A percentile compares a stretch with the other conserved stretches of the same genome.
Evolutionary conservation across 2,329 filamentous ascomycete species (phyloP).

Genomic region (Alternaria hordeiaustralica): DNA sequence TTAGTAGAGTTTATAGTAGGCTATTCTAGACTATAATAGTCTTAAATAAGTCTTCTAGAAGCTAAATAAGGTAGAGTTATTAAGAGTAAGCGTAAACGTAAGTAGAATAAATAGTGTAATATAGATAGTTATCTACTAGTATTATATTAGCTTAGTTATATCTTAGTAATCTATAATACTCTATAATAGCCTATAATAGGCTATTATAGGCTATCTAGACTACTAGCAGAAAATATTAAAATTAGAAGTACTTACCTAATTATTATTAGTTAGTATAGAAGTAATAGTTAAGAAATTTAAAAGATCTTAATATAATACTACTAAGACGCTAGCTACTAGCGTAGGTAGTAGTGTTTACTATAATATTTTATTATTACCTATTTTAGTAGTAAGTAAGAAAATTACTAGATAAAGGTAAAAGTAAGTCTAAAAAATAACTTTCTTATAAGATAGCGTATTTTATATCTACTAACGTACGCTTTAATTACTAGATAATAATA

Average conservation of each 20-base stretch:
- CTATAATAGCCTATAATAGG: neutral
- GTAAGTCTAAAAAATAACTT: neutral
- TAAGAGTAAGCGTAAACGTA: no score
- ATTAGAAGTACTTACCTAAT: neutral
- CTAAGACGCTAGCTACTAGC: neutral
- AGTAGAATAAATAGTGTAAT: no score
- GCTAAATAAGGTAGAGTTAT: no score
- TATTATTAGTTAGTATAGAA: neutral
- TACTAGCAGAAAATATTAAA: neutral
- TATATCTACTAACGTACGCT: neutral
- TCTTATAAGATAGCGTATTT: neutral
- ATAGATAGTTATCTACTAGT: neutral
- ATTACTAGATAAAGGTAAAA: neutral
- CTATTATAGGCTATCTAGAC: neutral
- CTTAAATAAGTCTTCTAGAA: no score
- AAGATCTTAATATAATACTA: neutral
- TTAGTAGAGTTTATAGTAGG: no score
- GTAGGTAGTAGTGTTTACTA: neutral
- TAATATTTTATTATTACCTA: neutral
- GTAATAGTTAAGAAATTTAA: neutral
- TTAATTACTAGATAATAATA: no score
- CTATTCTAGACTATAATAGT: no score
- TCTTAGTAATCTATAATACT: neutral
- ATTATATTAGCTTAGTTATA: neutral
- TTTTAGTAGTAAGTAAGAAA: neutral